Base-by-base conservation (phyloP, 805 yeast species). In the Hanseniaspora valbyensis region DNA sequence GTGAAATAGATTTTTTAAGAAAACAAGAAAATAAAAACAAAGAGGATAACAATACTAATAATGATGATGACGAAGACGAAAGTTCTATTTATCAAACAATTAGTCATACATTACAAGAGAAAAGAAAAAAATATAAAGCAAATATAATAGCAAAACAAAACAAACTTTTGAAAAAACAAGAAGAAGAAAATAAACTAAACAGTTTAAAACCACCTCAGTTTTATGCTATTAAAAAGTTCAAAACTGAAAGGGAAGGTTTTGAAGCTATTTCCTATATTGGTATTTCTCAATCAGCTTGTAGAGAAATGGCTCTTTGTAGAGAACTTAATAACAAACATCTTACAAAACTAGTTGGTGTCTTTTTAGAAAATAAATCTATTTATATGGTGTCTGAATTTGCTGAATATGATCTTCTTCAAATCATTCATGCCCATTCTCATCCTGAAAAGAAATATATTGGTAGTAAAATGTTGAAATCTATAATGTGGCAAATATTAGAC, bases 371-470 rank as follows among this genome's bases (percentile, higher is more conserved):
- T 58, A 90, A 87, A 65, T 76, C 86, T 55, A 89, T 92, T 42
- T 92, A 87, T 66, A 85, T 92, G 92, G 86, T 92, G 34, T 88
- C 87, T 63, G 98, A 90, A 62, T 92, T 79, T 65, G 95, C 96
- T 39, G 99, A 92, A 64, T 95, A 92, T 66, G 99, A 92, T 66
- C 68, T 92, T 53, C 68, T 92, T 54, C 98, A 92, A 65, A 86
- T 92, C 46, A 89, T 92, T 53, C 98, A 92, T 65, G 83, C 75
- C 63, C 98, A 92, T 63, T 81, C 94, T 19, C 96, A 88, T 61
- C 94, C 95, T 0, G 94, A 86, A 46, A 70, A 80, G 30, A 76
- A 77, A 55, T 77, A 81, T 12, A 84, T 92, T 8, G 94, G 95
- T 0, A 83, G 81, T 53, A 66, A 75, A 41, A 83, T 88, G 42